These are phyloP conservation scores for Fragosphaeria purpurea DNA, from an alignment of 2,329 filamentous ascomycete genomes.

Conservation along the genomic window DNA sequence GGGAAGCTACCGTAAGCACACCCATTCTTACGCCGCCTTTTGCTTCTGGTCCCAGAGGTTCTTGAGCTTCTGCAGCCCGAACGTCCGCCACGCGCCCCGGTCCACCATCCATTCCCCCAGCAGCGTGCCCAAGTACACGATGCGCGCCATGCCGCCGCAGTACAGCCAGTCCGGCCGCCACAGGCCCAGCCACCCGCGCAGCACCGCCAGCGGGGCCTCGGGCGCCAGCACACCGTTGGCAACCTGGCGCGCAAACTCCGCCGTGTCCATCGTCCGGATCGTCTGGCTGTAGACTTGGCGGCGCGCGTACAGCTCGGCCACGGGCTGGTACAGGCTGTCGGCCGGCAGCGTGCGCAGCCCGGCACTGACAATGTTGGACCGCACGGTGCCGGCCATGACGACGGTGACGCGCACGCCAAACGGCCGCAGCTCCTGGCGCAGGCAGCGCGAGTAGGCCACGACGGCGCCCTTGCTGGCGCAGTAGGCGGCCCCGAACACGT, in stretches of 20 bases:
- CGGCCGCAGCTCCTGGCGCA: slow-evolving; percentile 43
- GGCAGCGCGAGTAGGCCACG: slow-evolving; percentile 40
- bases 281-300: slow-evolving; percentile 40
- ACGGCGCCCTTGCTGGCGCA: slow-evolving; percentile 47
- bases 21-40: slow-evolving; percentile 5
- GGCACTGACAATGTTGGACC: slow-evolving; percentile 37
- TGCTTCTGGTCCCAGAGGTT: slow-evolving; percentile 17
- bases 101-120: slow-evolving; percentile 33
- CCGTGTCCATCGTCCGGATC: slow-evolving; percentile 32
- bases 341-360: slow-evolving; percentile 29
- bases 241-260: slow-evolving; percentile 32
- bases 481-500: slow-evolving; percentile 44
- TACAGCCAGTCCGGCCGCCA: slow-evolving; percentile 34
- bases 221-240: slow-evolving; percentile 30
- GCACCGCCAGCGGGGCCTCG: slow-evolving; percentile 20
- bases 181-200: slow-evolving; percentile 29
- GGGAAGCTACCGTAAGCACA: too few species aligned
- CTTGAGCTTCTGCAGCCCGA: slow-evolving; percentile 24
- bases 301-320: slow-evolving; percentile 34
- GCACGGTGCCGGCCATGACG: slow-evolving; percentile 43
- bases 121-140: slow-evolving; percentile 32
- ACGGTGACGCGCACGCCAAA: slow-evolving; percentile 48
- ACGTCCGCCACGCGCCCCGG: slow-evolving; percentile 21
- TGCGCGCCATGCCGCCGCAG: slow-evolving; percentile 24
- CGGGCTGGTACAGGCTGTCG: slow-evolving; percentile 35